These are phyloP conservation scores for Chaetomiaceae sp. DNA, from an alignment of 2,329 filamentous ascomycete species.

Conservation along the genomic window DNA sequence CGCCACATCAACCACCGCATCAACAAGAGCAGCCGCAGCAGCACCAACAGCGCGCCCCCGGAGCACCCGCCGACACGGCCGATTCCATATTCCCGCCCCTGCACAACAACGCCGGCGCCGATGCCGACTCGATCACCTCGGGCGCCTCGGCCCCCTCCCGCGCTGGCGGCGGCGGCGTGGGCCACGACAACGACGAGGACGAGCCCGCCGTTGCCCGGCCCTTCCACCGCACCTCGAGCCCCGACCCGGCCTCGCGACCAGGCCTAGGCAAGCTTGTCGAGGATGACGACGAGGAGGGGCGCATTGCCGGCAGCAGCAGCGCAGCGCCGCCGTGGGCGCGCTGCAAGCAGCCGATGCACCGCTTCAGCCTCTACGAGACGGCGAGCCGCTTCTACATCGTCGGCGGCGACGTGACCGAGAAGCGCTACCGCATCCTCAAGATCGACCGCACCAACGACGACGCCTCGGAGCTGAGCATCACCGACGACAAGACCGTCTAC, in stretches of 20 bases:
- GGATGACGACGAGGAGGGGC: slow-evolving; percentile 33
- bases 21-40: background rate
- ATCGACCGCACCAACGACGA: slow-evolving; percentile 80
- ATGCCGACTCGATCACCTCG: slow-evolving; percentile 32
- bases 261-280: slow-evolving; percentile 20
- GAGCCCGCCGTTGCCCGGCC: slow-evolving; percentile 55
- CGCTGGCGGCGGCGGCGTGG: slow-evolving; percentile 11
- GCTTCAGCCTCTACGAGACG: slow-evolving; percentile 96
- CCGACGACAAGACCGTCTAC: slow-evolving; percentile 94
- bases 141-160: slow-evolving; percentile 20
- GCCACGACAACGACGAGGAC: slow-evolving; percentile 53
- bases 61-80: slow-evolving; percentile 8
- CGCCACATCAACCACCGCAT: background rate
- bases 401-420: slow-evolving; percentile 85
- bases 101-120: slow-evolving; percentile 39
- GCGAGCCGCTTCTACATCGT: slow-evolving; percentile 91
- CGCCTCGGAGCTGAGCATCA: slow-evolving; percentile 71
- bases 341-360: slow-evolving; percentile 71
- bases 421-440: slow-evolving; percentile 84
- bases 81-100: slow-evolving; percentile 37
- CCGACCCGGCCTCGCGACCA: slow-evolving; percentile 37
- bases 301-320: slow-evolving; percentile 25
- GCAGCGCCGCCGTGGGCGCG: slow-evolving; percentile 29
- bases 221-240: slow-evolving; percentile 53
- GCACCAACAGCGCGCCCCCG: background rate